phyloP scores from a whole-genome alignment of 371 early-diverging fungal species.

The Cokeromyces recurvatus region DNA sequence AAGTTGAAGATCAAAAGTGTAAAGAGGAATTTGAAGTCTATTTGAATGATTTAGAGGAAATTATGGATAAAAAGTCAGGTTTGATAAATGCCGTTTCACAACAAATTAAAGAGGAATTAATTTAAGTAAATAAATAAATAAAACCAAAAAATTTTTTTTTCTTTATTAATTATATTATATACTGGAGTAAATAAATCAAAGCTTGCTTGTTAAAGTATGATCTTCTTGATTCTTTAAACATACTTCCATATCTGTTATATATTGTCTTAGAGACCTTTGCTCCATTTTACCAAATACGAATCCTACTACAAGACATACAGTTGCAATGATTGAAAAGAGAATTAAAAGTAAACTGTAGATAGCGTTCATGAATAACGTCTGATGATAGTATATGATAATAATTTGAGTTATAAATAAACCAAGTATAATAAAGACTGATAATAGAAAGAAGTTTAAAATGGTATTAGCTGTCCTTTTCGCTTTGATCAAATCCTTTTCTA shows the following conservation, averaged over 20 bases:
- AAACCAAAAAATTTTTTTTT: too few species aligned
- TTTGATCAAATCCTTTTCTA: slow-evolving; percentile 11
- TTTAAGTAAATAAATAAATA: too few species aligned
- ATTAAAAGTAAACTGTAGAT: slow-evolving; percentile 10
- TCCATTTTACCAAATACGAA: slow-evolving; percentile 42
- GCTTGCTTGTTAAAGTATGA: too few species aligned
- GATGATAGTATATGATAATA: slow-evolving; percentile 6
- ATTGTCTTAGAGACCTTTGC: slow-evolving; percentile 27
- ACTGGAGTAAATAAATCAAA: too few species aligned
- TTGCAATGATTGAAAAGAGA: slow-evolving; percentile 8
- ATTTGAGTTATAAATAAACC: slow-evolving; percentile 13
- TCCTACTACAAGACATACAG: slow-evolving; percentile 33
- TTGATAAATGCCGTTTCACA: slow-evolving; percentile 11
- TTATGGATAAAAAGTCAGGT: slow-evolving; percentile 25
- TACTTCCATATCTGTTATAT: slow-evolving; percentile 17
- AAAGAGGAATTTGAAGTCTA: slow-evolving; percentile 35
- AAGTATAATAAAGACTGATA: slow-evolving; percentile 10
- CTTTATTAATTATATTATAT: too few species aligned
- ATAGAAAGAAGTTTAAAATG: slow-evolving; percentile 8
- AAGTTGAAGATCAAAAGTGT: slow-evolving; percentile 21
- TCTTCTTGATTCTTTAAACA: too few species aligned
- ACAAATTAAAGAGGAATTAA: background rate
- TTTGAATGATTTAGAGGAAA: slow-evolving; percentile 52
- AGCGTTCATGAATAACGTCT: background rate
- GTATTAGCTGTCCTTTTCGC: slow-evolving; percentile 11